Evolutionary conservation across 169 alveolate genomes (phyloP), one percentile per base, ranked within the genome.

Genomic region (Plasmodium billcollinsi): DNA sequence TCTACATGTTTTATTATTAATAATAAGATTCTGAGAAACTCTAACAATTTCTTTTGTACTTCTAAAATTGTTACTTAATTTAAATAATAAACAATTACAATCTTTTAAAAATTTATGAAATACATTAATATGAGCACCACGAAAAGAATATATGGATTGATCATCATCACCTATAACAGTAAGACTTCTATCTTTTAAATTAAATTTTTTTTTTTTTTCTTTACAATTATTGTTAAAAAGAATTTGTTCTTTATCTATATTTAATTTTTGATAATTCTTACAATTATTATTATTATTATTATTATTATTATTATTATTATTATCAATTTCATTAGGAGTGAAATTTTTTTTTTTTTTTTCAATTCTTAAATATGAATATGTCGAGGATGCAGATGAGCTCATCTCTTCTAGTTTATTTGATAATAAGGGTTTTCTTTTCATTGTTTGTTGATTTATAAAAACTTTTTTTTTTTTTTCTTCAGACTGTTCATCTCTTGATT

Each of bases 161-260:
- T 88, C 95, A 88, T 95, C 97, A 67, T 95, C 97, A 21, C 97
- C 97, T 11, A 94, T 93, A n/a, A 92, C 95, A 26, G 95, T 92
- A 24, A 92, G 86, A n/a, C 94, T 89, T 49, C 93, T 75, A 2
- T 49, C 61, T 2, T 73, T 2, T 15, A 26, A 8, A 18, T 43
- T 39, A 1, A 12, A 0, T 24, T 56, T 2, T 3, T 52, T 33
- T 1, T 8, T 39, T 56, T 15, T 14, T 56, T 56, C 29, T 0
- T 56, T 21, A 5, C 12, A 18, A 14, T 1, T 56, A 12, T 56
- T 15, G 14, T 56, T 56, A 56, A 39, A 39, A 5, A 39, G 5
- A 0, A 0, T 39, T 5, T 39, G 0, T 39, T 39, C 47, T 6
- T 56, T 56, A 15, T 9, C 21, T 56, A 56, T 12, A 18, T 18